Evolutionary conservation across 2,329 filamentous ascomycete species (phyloP).

Genomic region (Xylariaceae sp.): DNA sequence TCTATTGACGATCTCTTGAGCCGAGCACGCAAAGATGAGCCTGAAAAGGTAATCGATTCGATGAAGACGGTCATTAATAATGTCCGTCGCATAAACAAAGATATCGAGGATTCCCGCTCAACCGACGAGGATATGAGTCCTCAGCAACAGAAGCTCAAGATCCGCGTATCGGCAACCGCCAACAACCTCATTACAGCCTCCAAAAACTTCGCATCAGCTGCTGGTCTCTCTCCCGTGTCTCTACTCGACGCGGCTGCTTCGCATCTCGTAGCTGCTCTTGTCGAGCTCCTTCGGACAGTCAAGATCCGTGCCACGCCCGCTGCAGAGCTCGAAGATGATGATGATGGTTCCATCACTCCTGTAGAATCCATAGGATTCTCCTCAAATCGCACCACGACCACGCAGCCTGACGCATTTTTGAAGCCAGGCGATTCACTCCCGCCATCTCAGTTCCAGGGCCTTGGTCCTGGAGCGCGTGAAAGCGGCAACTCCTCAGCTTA

Average conservation of each 20-base stretch:
- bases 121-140: conserved; percentile 52
- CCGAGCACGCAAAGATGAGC: conserved; percentile 67
- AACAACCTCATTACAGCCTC: conserved; percentile 94
- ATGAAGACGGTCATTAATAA: conserved; percentile 83
- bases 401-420: conserved; percentile 32
- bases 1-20: conserved; percentile 87
- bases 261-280: conserved; percentile 78
- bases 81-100: conserved; percentile 80
- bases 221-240: conserved; percentile 87
- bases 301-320: conserved; percentile 76
- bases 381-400: conserved; percentile 48
- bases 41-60: conserved; percentile 71
- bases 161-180: conserved; percentile 82
- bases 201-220: conserved; percentile 81
- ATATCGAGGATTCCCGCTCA: conserved; percentile 60
- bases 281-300: conserved; percentile 78
- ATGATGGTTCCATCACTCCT: conserved; percentile 62
- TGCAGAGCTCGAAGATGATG: conserved; percentile 73
- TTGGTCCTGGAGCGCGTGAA: conserved; percentile 47
- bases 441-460: conserved; percentile 55
- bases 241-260: conserved; percentile 89
- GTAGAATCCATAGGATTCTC: conserved; percentile 68
- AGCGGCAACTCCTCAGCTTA: conserved; percentile 71
- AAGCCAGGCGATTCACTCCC: conserved; percentile 39
- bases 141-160: conserved; percentile 67